Conservation (phyloP, 1,284 basidiomycete species). For the Tremellales sp. region DNA sequence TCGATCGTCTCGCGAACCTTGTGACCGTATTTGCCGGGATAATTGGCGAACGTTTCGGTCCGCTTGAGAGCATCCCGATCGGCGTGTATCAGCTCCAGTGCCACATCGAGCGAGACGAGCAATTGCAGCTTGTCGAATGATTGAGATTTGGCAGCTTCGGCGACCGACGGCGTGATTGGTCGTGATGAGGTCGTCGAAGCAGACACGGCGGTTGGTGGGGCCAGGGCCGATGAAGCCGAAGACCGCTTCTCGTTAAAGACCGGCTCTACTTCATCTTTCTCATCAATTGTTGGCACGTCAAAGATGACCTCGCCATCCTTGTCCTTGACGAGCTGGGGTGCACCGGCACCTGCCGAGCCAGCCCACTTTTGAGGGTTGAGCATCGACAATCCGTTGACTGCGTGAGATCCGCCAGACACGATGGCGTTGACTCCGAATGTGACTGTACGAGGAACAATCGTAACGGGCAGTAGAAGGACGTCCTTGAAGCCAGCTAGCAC, state of each 20-base stretch:
- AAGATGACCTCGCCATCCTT: conserved; percentile 52
- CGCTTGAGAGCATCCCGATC: conserved; percentile 87
- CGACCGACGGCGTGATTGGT: conserved; percentile 15
- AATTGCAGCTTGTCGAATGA: conserved; percentile 69
- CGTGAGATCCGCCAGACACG: conserved; percentile 60
- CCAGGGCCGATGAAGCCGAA: not conserved
- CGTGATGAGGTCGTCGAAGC: not conserved
- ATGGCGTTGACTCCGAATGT: conserved; percentile 66
- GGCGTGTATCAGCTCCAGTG: conserved; percentile 86
- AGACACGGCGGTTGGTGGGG: not conserved
- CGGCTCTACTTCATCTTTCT: conserved; percentile 37
- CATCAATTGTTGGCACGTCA: conserved; percentile 59
- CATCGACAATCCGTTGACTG: conserved; percentile 79
- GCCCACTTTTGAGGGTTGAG: conserved; percentile 80
- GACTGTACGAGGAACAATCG: conserved; percentile 86
- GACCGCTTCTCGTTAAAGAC: conserved; percentile 11
- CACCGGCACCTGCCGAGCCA: conserved; percentile 20
- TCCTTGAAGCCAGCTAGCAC: conserved; percentile 88
- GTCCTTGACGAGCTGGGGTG: conserved; percentile 21
- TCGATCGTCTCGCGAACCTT: conserved; percentile 85
- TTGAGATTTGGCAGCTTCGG: conserved; percentile 23
- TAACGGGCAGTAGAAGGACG: conserved; percentile 84
- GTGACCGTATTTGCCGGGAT: conserved; percentile 75
- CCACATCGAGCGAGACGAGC: conserved; percentile 83
- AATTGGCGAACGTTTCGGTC: conserved; percentile 80